A percentile compares a stretch with the other conserved stretches of the same genome.
phyloP scores from a whole-genome alignment of 2,329 filamentous ascomycete species.

The Neurospora sp. region DNA sequence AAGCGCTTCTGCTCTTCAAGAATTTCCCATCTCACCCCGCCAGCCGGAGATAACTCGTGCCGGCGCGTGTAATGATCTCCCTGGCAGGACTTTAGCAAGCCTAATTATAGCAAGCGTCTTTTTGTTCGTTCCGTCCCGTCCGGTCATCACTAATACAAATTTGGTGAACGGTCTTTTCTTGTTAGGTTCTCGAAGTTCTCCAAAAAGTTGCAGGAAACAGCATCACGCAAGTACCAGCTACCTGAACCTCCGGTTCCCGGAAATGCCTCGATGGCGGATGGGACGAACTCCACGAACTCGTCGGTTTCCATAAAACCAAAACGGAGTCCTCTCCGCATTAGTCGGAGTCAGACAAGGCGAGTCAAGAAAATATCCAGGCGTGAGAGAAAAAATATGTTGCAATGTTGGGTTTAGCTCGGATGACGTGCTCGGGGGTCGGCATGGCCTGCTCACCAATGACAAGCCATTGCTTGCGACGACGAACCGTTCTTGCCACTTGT shows the following conservation, averaged over 20 bases:
- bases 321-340: background rate
- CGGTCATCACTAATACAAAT: background rate
- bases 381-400: background rate
- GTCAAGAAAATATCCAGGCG: constrained; percentile 5
- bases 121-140: background rate
- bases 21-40: background rate
- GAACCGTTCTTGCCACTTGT: background rate
- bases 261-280: constrained; percentile 9
- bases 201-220: background rate
- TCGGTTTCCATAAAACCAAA: background rate
- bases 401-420: constrained; percentile 14
- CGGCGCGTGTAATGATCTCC: background rate
- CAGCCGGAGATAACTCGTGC: background rate
- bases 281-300: constrained; percentile 2
- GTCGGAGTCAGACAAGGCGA: constrained; percentile 4
- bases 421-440: constrained; percentile 15
- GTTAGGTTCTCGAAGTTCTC: background rate
- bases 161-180: background rate
- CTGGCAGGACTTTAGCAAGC: background rate
- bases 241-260: constrained; percentile 7
- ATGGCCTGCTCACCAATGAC: background rate
- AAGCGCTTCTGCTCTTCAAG: background rate
- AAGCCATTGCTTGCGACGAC: background rate
- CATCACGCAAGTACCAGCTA: background rate
- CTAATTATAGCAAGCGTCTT: background rate